Evolutionary conservation across 306 rosid species (phyloP).

Genomic region (Ammopiptanthus mongolicus): DNA sequence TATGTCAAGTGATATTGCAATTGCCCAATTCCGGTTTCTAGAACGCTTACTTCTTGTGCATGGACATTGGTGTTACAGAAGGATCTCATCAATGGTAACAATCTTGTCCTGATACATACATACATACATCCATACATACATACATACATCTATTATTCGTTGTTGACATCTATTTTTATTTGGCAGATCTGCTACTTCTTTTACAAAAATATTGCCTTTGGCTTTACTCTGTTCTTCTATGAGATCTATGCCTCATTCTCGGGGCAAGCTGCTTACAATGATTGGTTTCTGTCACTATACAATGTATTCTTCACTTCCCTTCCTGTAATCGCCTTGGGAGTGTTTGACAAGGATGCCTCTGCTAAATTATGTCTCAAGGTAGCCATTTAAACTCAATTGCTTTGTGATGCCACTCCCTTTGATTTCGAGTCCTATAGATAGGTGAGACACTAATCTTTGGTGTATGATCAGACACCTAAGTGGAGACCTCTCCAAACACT

Average conservation of each 20-base stretch:
- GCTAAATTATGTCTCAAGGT: slow-evolving; percentile 80
- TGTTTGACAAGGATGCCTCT: slow-evolving; percentile 88
- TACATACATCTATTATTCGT: neutral
- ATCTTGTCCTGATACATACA: slow-evolving; percentile 15
- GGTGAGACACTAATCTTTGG: too few species aligned
- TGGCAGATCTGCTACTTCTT: slow-evolving; percentile 94
- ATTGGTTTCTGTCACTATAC: slow-evolving; percentile 79
- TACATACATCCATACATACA: too few species aligned
- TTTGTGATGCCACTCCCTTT: neutral
- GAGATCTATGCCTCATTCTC: slow-evolving; percentile 83
- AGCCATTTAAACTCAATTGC: slow-evolving; percentile 9
- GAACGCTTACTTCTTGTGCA: slow-evolving; percentile 95
- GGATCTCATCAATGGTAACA: slow-evolving; percentile 90
- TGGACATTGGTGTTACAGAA: slow-evolving; percentile 99
- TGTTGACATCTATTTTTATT: slow-evolving; percentile 25
- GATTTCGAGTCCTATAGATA: too few species aligned
- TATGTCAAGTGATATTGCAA: slow-evolving; percentile 97
- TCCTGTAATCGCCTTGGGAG: slow-evolving; percentile 96
- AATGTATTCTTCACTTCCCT: slow-evolving; percentile 97
- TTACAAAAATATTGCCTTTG: slow-evolving; percentile 89
- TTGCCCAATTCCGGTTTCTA: slow-evolving; percentile 85
- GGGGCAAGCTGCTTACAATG: slow-evolving; percentile 83
- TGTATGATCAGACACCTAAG: too few species aligned
- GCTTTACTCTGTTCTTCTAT: slow-evolving; percentile 84
- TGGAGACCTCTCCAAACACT: too few species aligned